A percentile compares a stretch with the other conserved stretches of the same genome.
Evolutionary conservation across 2,329 filamentous ascomycete genomes (phyloP).

Genomic region (Aspergillus persii): DNA sequence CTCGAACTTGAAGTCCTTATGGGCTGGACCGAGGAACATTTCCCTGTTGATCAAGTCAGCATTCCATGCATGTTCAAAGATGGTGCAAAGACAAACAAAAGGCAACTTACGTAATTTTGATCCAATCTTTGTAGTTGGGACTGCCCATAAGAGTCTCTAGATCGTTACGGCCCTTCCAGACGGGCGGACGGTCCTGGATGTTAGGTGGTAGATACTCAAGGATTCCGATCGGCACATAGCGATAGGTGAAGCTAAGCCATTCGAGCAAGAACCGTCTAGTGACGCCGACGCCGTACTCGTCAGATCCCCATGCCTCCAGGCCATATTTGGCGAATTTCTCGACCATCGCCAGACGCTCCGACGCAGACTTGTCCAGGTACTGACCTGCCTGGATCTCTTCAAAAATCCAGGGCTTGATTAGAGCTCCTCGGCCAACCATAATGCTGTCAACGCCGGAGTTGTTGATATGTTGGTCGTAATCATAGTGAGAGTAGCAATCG

Average conservation of each 20-base stretch:
- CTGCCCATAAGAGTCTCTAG: constrained; percentile 91
- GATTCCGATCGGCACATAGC: constrained; percentile 87
- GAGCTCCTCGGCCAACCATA: constrained; percentile 93
- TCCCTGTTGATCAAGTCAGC: constrained; percentile 58
- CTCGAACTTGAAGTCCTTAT: constrained; percentile 87
- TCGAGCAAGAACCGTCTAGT: constrained; percentile 91
- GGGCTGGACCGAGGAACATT: constrained; percentile 93
- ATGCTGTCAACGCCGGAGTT: constrained; percentile 83
- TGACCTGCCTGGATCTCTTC: constrained; percentile 91
- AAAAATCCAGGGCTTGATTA: constrained; percentile 98
- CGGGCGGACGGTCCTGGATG: constrained; percentile 84
- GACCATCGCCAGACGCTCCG: constrained; percentile 79
- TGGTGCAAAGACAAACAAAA: not conserved
- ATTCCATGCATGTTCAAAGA: constrained; percentile 1
- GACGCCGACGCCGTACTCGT: constrained; percentile 88
- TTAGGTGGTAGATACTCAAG: constrained; percentile 84
- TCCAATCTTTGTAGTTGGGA: constrained; percentile 93
- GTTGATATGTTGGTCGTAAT: constrained; percentile 77
- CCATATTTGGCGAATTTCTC: constrained; percentile 90
- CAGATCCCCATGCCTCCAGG: constrained; percentile 90
- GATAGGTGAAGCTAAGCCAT: constrained; percentile 89
- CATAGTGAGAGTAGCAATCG: constrained; percentile 88
- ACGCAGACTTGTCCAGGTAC: constrained; percentile 91
- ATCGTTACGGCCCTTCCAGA: constrained; percentile 80
- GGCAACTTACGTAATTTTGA: constrained; percentile 82